These are phyloP conservation scores for Pichia sp. DNA, from an alignment of 1,139 yeast genomes.

Conservation along the genomic window DNA sequence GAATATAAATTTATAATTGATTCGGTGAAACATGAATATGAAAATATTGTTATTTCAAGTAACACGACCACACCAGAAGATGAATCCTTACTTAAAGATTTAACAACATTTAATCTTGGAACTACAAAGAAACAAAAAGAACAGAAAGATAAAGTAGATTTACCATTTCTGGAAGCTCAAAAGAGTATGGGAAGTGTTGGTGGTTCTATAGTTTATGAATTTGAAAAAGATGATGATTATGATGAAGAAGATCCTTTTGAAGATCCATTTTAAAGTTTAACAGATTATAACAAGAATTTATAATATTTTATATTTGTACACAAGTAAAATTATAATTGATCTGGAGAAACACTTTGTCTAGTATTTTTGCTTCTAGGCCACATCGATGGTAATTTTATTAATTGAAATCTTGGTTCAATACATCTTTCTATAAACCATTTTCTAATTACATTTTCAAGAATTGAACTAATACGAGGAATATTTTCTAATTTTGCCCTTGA, in stretches of 20 bases:
- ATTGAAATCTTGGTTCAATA: slow-evolving; percentile 88
- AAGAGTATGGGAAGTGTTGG: slow-evolving; percentile 57
- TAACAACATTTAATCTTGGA: slow-evolving; percentile 82
- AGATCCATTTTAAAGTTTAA: slow-evolving; percentile 52
- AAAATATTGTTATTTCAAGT: slow-evolving; percentile 27
- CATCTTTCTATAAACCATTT: slow-evolving; percentile 91
- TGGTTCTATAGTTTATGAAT: slow-evolving; percentile 92
- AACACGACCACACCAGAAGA: slow-evolving; percentile 34
- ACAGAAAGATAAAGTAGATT: slow-evolving; percentile 78
- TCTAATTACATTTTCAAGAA: slow-evolving; percentile 75
- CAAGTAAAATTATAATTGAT: neutral
- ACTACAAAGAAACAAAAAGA: slow-evolving; percentile 68
- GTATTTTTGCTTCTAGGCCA: slow-evolving; percentile 88
- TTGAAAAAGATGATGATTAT: slow-evolving; percentile 70
- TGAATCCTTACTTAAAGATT: slow-evolving; percentile 50
- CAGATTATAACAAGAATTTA: no score
- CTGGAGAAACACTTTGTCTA: slow-evolving; percentile 29
- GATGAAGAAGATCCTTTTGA: slow-evolving; percentile 98
- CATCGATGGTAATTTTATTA: slow-evolving; percentile 73
- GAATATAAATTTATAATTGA: slow-evolving; percentile 51
- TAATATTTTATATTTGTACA: neutral
- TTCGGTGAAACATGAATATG: slow-evolving; percentile 42
- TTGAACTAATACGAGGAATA: slow-evolving; percentile 82
- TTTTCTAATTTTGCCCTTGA: slow-evolving; percentile 89
- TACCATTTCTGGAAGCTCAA: slow-evolving; percentile 89